Evolutionary conservation across 2,329 filamentous ascomycete genomes (phyloP).

Genomic region (Pezicula carpinea): DNA sequence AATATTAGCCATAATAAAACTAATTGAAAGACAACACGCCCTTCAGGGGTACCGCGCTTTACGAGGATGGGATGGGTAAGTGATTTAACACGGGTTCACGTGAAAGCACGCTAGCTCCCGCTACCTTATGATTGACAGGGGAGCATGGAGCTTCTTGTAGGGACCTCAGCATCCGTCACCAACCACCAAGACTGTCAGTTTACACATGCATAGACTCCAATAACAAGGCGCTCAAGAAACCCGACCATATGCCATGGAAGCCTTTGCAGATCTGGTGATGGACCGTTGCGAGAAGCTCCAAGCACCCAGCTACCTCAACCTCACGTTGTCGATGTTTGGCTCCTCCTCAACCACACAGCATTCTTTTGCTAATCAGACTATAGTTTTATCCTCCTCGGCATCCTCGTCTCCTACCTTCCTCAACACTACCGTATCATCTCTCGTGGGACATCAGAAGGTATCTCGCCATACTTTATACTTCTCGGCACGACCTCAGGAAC

Average conservation of each 20-base stretch:
- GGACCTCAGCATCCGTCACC: no score
- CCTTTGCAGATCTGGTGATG: conserved; percentile 8
- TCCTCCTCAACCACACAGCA: neutral
- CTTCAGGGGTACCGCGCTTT: no score
- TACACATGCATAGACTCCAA: neutral
- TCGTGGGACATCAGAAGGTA: conserved; percentile 82
- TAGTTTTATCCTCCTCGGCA: conserved; percentile 73
- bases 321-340: conserved; percentile 47
- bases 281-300: conserved; percentile 45
- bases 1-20: no score
- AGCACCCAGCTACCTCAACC: conserved; percentile 46
- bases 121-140: no score
- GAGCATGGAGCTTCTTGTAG: no score
- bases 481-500: conserved; percentile 90
- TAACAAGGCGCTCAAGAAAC: neutral
- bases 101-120: no score
- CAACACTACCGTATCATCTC: conserved; percentile 90
- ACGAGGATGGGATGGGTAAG: no score
- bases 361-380: conserved; percentile 1
- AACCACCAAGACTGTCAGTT: no score
- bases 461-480: conserved; percentile 91
- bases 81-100: no score
- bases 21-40: no score
- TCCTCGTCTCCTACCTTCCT: conserved; percentile 88
- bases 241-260: neutral